Evolutionary conservation across 2,329 filamentous ascomycete species (phyloP).

Genomic region (Colletotrichum orchidophilum): DNA sequence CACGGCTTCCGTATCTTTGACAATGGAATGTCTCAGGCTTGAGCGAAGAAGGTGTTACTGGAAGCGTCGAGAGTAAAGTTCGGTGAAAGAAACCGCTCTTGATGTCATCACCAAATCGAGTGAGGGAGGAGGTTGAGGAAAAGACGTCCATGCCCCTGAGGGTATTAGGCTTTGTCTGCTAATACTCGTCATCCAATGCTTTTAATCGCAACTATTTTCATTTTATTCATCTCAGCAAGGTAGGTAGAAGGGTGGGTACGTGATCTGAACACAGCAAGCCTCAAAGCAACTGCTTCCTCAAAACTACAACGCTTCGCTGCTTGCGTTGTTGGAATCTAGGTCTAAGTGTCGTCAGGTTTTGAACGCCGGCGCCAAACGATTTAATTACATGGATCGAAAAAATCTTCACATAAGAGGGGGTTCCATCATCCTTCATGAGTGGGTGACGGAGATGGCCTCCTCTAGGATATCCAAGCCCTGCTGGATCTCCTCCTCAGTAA

Average conservation of each 20-base stretch:
- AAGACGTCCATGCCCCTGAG: no score
- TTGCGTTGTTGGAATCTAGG: slow-evolving; percentile 14
- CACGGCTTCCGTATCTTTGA: background rate
- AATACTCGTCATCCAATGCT: no score
- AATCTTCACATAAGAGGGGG: background rate
- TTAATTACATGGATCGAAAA: slow-evolving; percentile 17
- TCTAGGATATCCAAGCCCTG: slow-evolving; percentile 80
- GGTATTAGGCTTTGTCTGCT: no score
- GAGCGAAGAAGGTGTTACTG: background rate
- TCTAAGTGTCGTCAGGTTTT: slow-evolving; percentile 21
- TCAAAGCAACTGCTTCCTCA: background rate
- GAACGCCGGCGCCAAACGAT: slow-evolving; percentile 25
- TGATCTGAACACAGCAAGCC: background rate
- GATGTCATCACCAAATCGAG: background rate
- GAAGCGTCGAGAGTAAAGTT: accelerated
- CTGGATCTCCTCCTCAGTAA: slow-evolving; percentile 83
- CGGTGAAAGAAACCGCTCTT: background rate
- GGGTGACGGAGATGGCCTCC: slow-evolving; percentile 64
- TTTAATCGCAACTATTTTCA: no score
- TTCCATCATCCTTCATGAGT: slow-evolving; percentile 34
- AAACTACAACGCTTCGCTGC: background rate
- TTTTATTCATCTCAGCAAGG: no score
- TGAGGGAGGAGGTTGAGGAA: background rate
- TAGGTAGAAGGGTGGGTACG: no score
- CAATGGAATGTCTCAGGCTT: no score